phyloP scores from a whole-genome alignment of 345 rosid genomes.

The Eucalyptus cloeziana region DNA sequence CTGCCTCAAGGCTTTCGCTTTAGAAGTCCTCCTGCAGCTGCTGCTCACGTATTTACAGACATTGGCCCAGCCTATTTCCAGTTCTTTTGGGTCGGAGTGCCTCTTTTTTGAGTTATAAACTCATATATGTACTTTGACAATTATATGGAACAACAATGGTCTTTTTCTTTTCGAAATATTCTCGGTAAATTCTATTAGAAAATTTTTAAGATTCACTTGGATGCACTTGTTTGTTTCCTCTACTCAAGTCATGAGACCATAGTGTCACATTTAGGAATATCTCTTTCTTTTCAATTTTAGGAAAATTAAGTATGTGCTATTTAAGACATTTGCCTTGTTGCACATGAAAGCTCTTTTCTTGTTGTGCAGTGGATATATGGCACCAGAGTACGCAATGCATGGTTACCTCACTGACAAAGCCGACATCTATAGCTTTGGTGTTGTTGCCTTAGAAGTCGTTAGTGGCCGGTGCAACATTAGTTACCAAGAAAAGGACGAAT shows the following conservation, averaged over 20 bases:
- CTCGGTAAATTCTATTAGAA: background rate
- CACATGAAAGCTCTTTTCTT: background rate
- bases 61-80: too few relatives aligned
- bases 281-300: background rate
- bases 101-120: too few relatives aligned
- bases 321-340: background rate
- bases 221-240: background rate
- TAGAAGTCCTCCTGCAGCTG: too few relatives aligned
- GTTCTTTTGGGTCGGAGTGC: too few relatives aligned
- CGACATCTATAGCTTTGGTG: background rate
- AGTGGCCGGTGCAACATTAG: background rate
- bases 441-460: background rate
- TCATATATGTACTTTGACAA: too few relatives aligned
- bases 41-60: too few relatives aligned
- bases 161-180: background rate
- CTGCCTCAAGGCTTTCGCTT: too few relatives aligned
- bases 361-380: constrained; percentile 1
- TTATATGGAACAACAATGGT: background rate
- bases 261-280: background rate
- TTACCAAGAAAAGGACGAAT: background rate
- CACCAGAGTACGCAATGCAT: background rate
- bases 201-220: background rate
- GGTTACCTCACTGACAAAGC: too few relatives aligned
- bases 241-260: background rate
- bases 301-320: background rate